A percentile compares a stretch with the other conserved stretches of the same genome.
Evolutionary conservation across 441 rosid genomes (phyloP).

Genomic region (Pelargonium citronellum): DNA sequence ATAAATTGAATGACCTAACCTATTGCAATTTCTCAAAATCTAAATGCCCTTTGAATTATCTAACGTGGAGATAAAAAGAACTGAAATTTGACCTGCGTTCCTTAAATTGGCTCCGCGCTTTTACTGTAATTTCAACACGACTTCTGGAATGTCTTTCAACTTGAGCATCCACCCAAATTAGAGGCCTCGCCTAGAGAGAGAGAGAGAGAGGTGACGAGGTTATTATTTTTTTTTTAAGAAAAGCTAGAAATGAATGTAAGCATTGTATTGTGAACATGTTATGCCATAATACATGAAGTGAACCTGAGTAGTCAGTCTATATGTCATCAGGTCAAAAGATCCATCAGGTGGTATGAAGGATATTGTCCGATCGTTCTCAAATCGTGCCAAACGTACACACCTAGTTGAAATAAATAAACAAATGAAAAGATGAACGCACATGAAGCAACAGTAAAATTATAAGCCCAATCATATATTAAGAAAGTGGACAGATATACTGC

Average conservation of each 20-base stretch:
- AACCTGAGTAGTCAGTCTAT: constrained; percentile 90
- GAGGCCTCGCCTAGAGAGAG: constrained; percentile 75
- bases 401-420: constrained; percentile 28
- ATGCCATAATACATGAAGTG: constrained; percentile 7
- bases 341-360: constrained; percentile 98
- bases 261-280: not conserved
- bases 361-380: constrained; percentile 88
- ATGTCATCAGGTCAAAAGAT: constrained; percentile 92
- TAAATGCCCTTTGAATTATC: not conserved
- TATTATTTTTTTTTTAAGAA: constrained; percentile 8
- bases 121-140: constrained; percentile 85
- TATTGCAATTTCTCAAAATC: not conserved
- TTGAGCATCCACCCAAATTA: constrained; percentile 98
- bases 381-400: constrained; percentile 92
- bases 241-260: not conserved
- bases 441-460: not conserved
- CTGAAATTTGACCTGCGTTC: constrained; percentile 67
- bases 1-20: too few species aligned
- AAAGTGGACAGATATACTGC: not conserved
- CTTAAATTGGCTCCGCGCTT: constrained; percentile 97
- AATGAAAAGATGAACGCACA: not conserved
- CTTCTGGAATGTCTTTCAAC: constrained; percentile 97
- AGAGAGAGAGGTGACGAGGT: not conserved
- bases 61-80: not conserved
- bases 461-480: not conserved